phyloP scores from a whole-genome alignment of 2,329 filamentous ascomycete species.

The Nemania diffusa region DNA sequence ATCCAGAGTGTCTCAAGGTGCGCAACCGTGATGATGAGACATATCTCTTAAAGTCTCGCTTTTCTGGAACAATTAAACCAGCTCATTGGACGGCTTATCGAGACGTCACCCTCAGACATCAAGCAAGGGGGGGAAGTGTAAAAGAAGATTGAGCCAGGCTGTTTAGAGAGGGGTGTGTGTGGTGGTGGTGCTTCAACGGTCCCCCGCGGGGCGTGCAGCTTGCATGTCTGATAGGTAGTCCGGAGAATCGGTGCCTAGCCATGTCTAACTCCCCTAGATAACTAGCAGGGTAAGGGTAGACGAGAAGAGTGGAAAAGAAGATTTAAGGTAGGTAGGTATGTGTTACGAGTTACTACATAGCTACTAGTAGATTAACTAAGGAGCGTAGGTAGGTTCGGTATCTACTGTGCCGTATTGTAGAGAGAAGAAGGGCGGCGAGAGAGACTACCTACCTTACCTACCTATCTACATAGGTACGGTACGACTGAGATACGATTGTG shows the following conservation, averaged over 20 bases:
- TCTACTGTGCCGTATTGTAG: no score
- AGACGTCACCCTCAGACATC: conserved; percentile 39
- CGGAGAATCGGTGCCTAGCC: conserved; percentile 39
- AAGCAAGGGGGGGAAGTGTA: conserved; percentile 20
- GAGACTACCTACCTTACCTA: conserved; percentile 30
- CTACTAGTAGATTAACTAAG: no score
- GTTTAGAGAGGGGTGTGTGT: conserved; percentile 17
- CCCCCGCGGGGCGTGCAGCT: conserved; percentile 41
- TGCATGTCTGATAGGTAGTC: conserved; percentile 45
- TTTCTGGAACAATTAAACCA: conserved; percentile 25
- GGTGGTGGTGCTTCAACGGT: conserved; percentile 42
- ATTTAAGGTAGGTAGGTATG: no score
- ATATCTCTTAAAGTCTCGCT: conserved; percentile 35
- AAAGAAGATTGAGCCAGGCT: conserved; percentile 21
- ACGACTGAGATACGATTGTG: conserved; percentile 26
- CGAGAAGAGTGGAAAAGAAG: conserved; percentile 37
- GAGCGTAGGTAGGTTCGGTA: no score
- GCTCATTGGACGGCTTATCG: conserved; percentile 45
- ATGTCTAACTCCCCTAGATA: conserved; percentile 39
- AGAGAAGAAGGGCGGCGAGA: no score
- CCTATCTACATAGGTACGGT: conserved; percentile 25
- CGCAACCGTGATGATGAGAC: conserved; percentile 46
- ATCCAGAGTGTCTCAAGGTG: conserved; percentile 40
- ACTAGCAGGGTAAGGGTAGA: conserved; percentile 46
- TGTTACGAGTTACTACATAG: no score